Evolutionary conservation across 768 basidiomycete species (phyloP).

Genomic region (Mycena haematopus): DNA sequence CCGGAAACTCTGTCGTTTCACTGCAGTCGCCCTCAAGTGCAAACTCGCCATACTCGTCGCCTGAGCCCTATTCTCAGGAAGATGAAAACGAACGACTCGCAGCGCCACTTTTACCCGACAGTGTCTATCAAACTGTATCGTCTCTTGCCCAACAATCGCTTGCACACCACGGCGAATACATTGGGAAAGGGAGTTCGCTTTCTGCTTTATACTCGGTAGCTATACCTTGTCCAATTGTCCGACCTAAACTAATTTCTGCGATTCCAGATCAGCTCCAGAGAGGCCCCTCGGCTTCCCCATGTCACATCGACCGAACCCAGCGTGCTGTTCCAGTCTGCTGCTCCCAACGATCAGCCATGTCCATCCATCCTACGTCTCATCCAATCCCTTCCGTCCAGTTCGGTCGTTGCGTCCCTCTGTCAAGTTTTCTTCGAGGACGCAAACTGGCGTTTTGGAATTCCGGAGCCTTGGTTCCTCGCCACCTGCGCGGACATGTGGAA

Average conservation of each 20-base stretch:
- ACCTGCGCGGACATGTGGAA: slow-evolving; percentile 54
- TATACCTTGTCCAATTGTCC: neutral
- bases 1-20: slow-evolving; percentile 25
- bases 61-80: slow-evolving; percentile 29
- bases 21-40: slow-evolving; percentile 30
- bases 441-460: slow-evolving; percentile 60
- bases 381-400: slow-evolving; percentile 40
- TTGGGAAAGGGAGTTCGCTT: slow-evolving; percentile 54
- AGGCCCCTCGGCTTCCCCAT: slow-evolving; percentile 44
- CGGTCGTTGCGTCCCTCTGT: slow-evolving; percentile 43
- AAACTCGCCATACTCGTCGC: slow-evolving; percentile 30
- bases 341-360: slow-evolving; percentile 16
- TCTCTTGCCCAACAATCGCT: slow-evolving; percentile 51
- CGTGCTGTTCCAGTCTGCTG: slow-evolving; percentile 17
- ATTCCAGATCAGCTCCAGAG: slow-evolving; percentile 43
- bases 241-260: slow-evolving; percentile 10
- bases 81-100: slow-evolving; percentile 27
- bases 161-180: slow-evolving; percentile 55
- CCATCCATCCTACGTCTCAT: slow-evolving; percentile 41
- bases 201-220: slow-evolving; percentile 54
- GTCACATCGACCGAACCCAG: slow-evolving; percentile 48
- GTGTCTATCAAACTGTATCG: slow-evolving; percentile 48
- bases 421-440: slow-evolving; percentile 49
- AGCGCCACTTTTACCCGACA: slow-evolving; percentile 36
- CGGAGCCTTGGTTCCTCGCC: slow-evolving; percentile 54